Base-by-base conservation (phyloP, 2,329 filamentous ascomycete species). In the Rhynchosporium graminicola region DNA sequence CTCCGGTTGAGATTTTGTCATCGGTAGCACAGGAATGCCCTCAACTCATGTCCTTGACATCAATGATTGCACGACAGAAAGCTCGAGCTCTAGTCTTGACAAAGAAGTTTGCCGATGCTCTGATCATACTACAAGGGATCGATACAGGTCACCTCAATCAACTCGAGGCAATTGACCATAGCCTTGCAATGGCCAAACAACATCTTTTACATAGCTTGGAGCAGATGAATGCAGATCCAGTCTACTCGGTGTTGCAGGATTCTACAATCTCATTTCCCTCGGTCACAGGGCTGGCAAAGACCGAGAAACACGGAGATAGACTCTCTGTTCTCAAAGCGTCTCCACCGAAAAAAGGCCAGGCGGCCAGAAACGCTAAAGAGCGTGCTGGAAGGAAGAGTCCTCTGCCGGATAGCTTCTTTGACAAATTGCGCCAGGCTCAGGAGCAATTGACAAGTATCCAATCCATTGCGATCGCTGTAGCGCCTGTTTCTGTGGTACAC, bases 251-350 rank as follows among this genome's bases (percentile, higher is more conserved):
- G 9, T 83, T 98, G 15, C 91, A 94, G 51, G 95, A 99, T 71
- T 97, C 95, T 0, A 97, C 92, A 0, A 87, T 97, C 31, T 96
- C 92, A 0, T 89, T 94, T 63, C 92, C 93, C 1, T 87, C 91
- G 0, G 80, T 94, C 2, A 50, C 67, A 8, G 68, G 68, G 10
- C 42, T 57, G 9, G 45, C 63, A 1, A 74, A 70, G 46, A 12
- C 38, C 2, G 70, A 69, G 36, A 67, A 61, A 38, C 45, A 61
- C 33, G 61, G 59, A 47, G 71, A 73, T 20, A 68, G 65, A 46
- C 51, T 69, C 29, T 70, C 66, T 29, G 46, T 59, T 12, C 57
- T 28, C 12, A 65, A 63, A 31, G 28, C 63, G 12, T 70, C 72
- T 46, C 68, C 72, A 20, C 62, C 68, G 28, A 65, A 45, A 56